A percentile compares a stretch with the other conserved stretches of the same genome.
Conservation (phyloP, 176 grass and related monocot genomes). For the Carex parvula region DNA sequence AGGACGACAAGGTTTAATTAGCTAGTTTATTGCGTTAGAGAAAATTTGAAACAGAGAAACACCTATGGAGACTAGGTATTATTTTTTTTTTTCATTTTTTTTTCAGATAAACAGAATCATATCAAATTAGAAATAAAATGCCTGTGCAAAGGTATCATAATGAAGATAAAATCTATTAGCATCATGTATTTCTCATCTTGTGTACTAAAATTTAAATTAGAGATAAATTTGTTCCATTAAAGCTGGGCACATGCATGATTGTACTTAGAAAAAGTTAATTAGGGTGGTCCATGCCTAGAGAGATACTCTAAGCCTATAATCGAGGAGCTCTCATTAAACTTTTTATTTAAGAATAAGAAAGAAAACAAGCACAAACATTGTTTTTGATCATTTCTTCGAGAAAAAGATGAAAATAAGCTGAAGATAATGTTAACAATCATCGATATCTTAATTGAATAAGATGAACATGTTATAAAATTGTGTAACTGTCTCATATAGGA, state of each 20-base stretch:
- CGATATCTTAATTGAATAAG: constrained; percentile 4
- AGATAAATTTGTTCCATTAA: constrained; percentile 6
- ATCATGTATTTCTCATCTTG: neutral
- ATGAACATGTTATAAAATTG: constrained; percentile 14
- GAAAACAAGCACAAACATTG: neutral
- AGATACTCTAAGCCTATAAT: neutral
- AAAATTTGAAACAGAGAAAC: neutral
- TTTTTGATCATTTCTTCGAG: neutral
- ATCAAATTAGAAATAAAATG: neutral
- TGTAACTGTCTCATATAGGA: constrained; percentile 14
- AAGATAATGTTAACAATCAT: neutral
- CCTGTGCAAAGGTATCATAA: neutral
- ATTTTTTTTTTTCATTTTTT: neutral
- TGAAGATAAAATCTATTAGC: neutral
- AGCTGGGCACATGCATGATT: constrained; percentile 9
- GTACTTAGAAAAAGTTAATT: neutral
- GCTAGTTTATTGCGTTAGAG: neutral
- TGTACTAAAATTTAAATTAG: neutral
- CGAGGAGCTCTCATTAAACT: neutral
- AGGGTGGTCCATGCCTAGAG: neutral
- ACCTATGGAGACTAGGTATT: neutral
- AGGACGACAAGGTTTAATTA: neutral
- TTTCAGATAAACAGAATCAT: neutral
- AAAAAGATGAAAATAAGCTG: neutral
- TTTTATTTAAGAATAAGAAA: neutral